These are phyloP conservation scores for Magnusiomyces magnusii DNA, from an alignment of 1,139 yeast genomes.

Conservation along the genomic window DNA sequence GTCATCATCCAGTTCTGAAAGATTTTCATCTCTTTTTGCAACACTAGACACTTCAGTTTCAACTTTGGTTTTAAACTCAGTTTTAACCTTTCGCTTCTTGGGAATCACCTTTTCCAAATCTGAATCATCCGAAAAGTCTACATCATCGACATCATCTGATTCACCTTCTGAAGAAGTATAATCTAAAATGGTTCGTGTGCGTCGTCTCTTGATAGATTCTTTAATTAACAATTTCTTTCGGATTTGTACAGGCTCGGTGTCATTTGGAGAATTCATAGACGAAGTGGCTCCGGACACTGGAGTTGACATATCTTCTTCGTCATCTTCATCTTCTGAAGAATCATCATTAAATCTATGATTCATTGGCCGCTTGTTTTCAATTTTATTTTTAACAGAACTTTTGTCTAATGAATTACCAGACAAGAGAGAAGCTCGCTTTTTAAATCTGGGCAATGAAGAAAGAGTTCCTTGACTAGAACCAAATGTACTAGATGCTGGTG, in stretches of 20 bases:
- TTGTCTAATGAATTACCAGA: neutral
- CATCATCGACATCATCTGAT: constrained; percentile 17
- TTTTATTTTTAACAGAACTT: neutral
- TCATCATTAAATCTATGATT: constrained; percentile 62
- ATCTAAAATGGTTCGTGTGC: constrained; percentile 16
- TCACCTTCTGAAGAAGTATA: constrained; percentile 25
- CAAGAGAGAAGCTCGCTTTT: constrained; percentile 33
- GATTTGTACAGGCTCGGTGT: neutral
- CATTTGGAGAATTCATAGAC: constrained; percentile 12
- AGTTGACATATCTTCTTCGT: constrained; percentile 1
- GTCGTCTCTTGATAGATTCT: constrained; percentile 19
- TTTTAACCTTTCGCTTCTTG: constrained; percentile 28
- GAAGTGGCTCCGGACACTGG: constrained; percentile 24
- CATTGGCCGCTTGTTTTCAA: constrained; percentile 43
- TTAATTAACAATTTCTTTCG: neutral
- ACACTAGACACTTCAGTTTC: neutral
- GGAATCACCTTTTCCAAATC: neutral
- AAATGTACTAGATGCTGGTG: constrained; percentile 2
- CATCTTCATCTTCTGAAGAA: constrained; percentile 39
- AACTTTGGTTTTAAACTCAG: neutral
- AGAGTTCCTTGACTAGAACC: constrained; percentile 9
- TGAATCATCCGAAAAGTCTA: neutral
- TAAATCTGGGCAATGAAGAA: constrained; percentile 43
- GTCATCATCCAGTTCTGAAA: neutral
- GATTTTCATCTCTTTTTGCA: neutral